Evolutionary conservation across 2,329 filamentous ascomycete genomes (phyloP).

Genomic region (Hypoxylon rubiginosum): DNA sequence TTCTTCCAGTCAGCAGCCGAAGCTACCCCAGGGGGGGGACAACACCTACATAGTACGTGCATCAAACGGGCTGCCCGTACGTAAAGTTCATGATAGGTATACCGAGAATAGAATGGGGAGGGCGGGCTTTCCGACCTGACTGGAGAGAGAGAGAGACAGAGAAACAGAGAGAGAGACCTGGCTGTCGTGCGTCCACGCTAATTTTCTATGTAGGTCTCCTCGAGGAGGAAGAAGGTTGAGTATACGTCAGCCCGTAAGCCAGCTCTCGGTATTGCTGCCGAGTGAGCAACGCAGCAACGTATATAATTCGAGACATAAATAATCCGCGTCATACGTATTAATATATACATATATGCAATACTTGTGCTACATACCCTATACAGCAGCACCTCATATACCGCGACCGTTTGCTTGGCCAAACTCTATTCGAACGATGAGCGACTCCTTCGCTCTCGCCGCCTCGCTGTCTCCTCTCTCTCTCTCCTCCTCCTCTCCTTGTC

Average conservation of each 20-base stretch:
- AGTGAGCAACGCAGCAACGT: slow-evolving; percentile 18
- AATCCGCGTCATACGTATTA: slow-evolving; percentile 33
- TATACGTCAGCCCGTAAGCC: slow-evolving; percentile 23
- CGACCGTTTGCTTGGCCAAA: slow-evolving; percentile 27
- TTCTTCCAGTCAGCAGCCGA: slow-evolving; percentile 24
- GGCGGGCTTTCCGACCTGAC: background rate
- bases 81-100: slow-evolving; percentile 24
- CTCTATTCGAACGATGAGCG: slow-evolving; percentile 43
- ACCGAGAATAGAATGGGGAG: slow-evolving; percentile 15
- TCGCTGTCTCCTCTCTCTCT: background rate
- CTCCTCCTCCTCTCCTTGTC: background rate
- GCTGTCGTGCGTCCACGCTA: slow-evolving; percentile 24
- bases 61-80: slow-evolving; percentile 4
- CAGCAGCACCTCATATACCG: background rate
- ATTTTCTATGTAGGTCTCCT: background rate
- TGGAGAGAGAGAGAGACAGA: background rate
- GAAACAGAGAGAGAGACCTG: background rate
- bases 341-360: slow-evolving; percentile 11
- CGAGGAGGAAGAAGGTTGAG: background rate
- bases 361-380: slow-evolving; percentile 20
- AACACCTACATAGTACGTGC: slow-evolving; percentile 26
- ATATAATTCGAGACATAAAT: slow-evolving; percentile 10
- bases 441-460: background rate
- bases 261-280: slow-evolving; percentile 40
- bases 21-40: slow-evolving; percentile 12